Conservation (phyloP, 2,329 filamentous ascomycete species). For the Aspergillus jensenii region DNA sequence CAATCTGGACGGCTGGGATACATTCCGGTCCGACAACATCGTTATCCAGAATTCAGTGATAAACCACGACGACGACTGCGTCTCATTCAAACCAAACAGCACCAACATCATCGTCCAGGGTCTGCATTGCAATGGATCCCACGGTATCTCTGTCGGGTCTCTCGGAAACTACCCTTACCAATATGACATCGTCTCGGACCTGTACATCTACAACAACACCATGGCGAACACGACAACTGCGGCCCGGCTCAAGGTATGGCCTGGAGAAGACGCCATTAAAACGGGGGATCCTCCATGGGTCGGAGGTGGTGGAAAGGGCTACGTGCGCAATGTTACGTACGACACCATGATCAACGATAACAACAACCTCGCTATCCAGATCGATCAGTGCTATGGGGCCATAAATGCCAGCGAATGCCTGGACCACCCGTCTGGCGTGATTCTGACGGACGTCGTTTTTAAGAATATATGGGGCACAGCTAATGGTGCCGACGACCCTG, state of each 20-base stretch:
- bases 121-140: slow-evolving; percentile 66
- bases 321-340: slow-evolving; percentile 67
- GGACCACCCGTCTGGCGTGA: background rate
- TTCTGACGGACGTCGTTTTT: background rate
- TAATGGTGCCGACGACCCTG: background rate
- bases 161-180: slow-evolving; percentile 66
- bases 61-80: slow-evolving; percentile 68
- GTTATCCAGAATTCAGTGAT: slow-evolving; percentile 67
- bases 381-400: background rate
- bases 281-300: slow-evolving; percentile 56
- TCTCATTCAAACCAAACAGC: slow-evolving; percentile 73
- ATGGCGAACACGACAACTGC: slow-evolving; percentile 56
- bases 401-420: background rate
- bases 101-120: slow-evolving; percentile 69
- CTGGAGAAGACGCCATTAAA: slow-evolving; percentile 55
- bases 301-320: slow-evolving; percentile 64
- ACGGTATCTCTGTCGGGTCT: slow-evolving; percentile 70
- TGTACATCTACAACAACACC: slow-evolving; percentile 63
- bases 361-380: slow-evolving; percentile 47
- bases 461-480: slow-evolving; percentile 2
- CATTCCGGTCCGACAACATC: slow-evolving; percentile 58
- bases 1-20: slow-evolving; percentile 62
- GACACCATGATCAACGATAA: slow-evolving; percentile 60
- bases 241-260: slow-evolving; percentile 74
- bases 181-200: slow-evolving; percentile 66